A percentile compares a stretch with the other conserved stretches of the same genome.
Conservation (phyloP, 1,284 basidiomycete species). For the Pseudomicrostroma phylloplanum region DNA sequence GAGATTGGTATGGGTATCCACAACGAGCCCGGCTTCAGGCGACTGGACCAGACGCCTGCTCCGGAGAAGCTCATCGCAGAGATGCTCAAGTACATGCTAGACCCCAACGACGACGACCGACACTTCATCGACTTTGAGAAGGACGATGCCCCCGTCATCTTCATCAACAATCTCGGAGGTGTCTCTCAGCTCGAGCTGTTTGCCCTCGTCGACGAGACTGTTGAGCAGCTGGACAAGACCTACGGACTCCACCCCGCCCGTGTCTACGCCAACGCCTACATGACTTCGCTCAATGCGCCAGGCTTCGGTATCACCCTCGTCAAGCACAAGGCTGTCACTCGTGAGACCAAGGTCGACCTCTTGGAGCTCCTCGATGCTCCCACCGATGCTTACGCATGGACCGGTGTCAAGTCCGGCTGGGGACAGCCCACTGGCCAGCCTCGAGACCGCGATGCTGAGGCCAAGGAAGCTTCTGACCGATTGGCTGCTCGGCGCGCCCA, state of each 20-base stretch:
- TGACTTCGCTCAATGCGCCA: constrained; percentile 56
- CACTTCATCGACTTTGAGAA: constrained; percentile 52
- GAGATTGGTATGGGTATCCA: constrained; percentile 60
- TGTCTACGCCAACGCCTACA: constrained; percentile 53
- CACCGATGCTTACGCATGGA: constrained; percentile 53
- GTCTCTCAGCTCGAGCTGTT: constrained; percentile 59
- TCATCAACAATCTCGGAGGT: constrained; percentile 61
- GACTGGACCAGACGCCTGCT: constrained; percentile 42
- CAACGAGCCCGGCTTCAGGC: constrained; percentile 59
- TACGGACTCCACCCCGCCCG: constrained; percentile 51
- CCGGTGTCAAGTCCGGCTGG: constrained; percentile 49
- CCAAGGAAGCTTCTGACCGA: constrained; percentile 39
- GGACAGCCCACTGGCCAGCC: constrained; percentile 30
- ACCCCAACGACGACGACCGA: constrained; percentile 53
- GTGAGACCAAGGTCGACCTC: constrained; percentile 48
- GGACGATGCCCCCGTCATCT: constrained; percentile 52
- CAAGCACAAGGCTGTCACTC: constrained; percentile 52
- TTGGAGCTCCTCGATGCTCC: constrained; percentile 53
- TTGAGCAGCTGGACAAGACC: constrained; percentile 50
- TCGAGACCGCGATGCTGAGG: constrained; percentile 38
- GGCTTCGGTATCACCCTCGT: constrained; percentile 54
- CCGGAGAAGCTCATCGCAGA: constrained; percentile 34
- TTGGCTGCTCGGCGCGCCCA: constrained; percentile 30
- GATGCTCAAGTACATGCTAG: constrained; percentile 45
- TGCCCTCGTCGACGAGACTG: constrained; percentile 55